phyloP scores from a whole-genome alignment of 129 eudicot species.

The Mikania micrantha region DNA sequence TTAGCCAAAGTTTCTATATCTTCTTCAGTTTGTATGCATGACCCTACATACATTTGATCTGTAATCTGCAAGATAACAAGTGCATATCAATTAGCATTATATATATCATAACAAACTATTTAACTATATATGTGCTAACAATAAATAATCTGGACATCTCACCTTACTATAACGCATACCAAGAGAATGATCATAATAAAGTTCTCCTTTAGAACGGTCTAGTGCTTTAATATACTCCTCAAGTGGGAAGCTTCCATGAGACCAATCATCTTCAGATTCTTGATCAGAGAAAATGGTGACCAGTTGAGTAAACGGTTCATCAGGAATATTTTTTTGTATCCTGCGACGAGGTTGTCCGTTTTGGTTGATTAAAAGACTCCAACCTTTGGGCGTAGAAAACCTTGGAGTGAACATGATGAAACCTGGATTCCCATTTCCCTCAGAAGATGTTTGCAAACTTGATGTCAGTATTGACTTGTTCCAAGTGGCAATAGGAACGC shows the following conservation, averaged over 20 bases:
- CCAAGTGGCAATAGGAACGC: slow-evolving; percentile 92
- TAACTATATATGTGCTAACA: background rate
- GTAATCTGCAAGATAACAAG: slow-evolving; percentile 54
- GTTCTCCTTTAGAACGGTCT: slow-evolving; percentile 84
- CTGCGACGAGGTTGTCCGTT: slow-evolving; percentile 32
- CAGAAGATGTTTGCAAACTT: slow-evolving; percentile 49
- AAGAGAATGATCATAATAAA: slow-evolving; percentile 82
- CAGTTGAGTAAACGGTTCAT: slow-evolving; percentile 59
- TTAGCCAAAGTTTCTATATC: slow-evolving; percentile 67
- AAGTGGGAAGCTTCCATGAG: slow-evolving; percentile 86
- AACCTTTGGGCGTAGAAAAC: slow-evolving; percentile 56
- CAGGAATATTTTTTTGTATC: slow-evolving; percentile 32
- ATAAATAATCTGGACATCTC: slow-evolving; percentile 21
- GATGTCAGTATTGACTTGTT: slow-evolving; percentile 49
- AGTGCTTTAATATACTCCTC: slow-evolving; percentile 82
- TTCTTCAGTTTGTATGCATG: slow-evolving; percentile 78
- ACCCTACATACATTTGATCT: slow-evolving; percentile 95
- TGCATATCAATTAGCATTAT: background rate
- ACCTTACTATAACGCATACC: slow-evolving; percentile 99
- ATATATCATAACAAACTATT: background rate
- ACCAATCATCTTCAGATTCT: slow-evolving; percentile 77
- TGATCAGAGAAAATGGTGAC: slow-evolving; percentile 67
- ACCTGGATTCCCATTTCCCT: slow-evolving; percentile 79
- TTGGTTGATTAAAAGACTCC: slow-evolving; percentile 55
- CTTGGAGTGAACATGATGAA: slow-evolving; percentile 68